Percentiles rank a stretch among this genome's conserved stretches.
Conservation (phyloP, 306 rosid species). For the Benincasa hispida region DNA sequence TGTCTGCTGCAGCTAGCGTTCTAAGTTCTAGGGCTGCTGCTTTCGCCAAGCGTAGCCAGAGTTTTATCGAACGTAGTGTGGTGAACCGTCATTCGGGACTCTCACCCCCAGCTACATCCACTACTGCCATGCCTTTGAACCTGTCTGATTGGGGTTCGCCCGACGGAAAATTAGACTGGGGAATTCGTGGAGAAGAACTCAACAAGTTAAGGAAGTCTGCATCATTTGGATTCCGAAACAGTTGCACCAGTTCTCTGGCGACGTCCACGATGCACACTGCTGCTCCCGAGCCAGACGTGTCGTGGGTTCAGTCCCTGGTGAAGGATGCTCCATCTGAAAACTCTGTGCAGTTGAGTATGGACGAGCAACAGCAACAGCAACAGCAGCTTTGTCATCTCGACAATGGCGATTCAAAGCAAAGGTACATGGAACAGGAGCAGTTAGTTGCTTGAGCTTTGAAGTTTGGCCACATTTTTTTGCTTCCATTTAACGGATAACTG, state of each 20-base stretch:
- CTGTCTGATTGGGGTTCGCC: slow-evolving; percentile 62
- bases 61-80: slow-evolving; percentile 43
- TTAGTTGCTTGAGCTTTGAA: slow-evolving; percentile 30
- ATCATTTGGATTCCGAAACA: slow-evolving; percentile 47
- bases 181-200: slow-evolving; percentile 44
- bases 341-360: slow-evolving; percentile 17
- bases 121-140: slow-evolving; percentile 18
- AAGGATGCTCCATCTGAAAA: slow-evolving; percentile 35
- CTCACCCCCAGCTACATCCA: slow-evolving; percentile 28
- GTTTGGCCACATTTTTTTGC: background rate
- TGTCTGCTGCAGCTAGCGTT: slow-evolving; percentile 22
- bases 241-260: slow-evolving; percentile 19
- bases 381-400: slow-evolving; percentile 36
- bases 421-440: slow-evolving; percentile 64
- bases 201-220: slow-evolving; percentile 53
- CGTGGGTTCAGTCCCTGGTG: slow-evolving; percentile 69
- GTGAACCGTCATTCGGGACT: slow-evolving; percentile 29
- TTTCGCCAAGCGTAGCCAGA: slow-evolving; percentile 54
- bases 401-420: slow-evolving; percentile 34
- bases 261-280: slow-evolving; percentile 12
- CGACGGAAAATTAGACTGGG: slow-evolving; percentile 64
- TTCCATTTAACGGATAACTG: background rate
- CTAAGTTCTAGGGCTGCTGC: slow-evolving; percentile 42
- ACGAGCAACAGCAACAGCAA: slow-evolving; percentile 26
- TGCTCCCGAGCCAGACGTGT: slow-evolving; percentile 41